phyloP scores from a whole-genome alignment of 179 eudicot genomes.

The Gypsophila paniculata region DNA sequence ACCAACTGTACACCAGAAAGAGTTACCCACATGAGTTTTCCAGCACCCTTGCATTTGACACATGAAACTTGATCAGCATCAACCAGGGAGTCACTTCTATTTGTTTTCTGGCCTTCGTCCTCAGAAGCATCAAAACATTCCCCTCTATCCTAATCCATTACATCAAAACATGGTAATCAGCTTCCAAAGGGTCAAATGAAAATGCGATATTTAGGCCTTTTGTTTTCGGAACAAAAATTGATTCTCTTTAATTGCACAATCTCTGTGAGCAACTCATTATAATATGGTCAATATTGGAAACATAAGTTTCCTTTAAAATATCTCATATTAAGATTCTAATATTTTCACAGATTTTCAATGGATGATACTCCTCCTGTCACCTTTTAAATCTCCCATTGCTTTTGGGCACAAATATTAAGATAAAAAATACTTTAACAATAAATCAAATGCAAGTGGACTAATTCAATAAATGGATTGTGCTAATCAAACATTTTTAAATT shows the following conservation, averaged over 20 bases:
- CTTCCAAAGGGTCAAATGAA: neutral
- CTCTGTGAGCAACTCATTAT: neutral
- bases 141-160: slow-evolving; percentile 48
- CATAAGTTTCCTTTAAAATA: neutral
- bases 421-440: too few relatives aligned
- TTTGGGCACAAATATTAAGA: too few relatives aligned
- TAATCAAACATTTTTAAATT: too few relatives aligned
- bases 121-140: slow-evolving; percentile 23
- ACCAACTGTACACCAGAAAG: slow-evolving; percentile 9
- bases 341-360: neutral
- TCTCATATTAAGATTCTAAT: neutral
- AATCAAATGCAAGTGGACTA: too few relatives aligned
- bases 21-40: slow-evolving; percentile 65
- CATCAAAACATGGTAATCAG: slow-evolving; percentile 25
- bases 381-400: too few relatives aligned
- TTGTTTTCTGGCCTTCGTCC: slow-evolving; percentile 19
- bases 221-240: neutral
- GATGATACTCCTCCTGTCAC: neutral
- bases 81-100: slow-evolving; percentile 21
- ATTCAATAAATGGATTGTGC: too few relatives aligned
- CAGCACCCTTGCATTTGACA: slow-evolving; percentile 46
- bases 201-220: neutral
- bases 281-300: neutral
- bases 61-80: slow-evolving; percentile 35
- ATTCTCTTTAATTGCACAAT: neutral